Evolutionary conservation across 805 yeast species (phyloP).

Genomic region (Myxozyma geophila): DNA sequence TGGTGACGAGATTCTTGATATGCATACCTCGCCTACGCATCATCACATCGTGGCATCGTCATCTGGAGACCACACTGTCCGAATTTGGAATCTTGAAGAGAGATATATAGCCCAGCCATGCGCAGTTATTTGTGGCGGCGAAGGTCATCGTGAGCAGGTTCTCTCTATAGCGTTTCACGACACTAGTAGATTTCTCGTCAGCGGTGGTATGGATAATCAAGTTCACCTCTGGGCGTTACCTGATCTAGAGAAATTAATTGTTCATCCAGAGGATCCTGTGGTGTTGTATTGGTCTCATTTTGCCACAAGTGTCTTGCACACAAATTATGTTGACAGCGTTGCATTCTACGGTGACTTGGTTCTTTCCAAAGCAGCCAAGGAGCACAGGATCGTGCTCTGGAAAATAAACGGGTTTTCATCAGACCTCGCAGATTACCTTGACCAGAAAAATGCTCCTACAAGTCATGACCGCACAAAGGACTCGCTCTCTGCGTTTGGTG

Average conservation of each 20-base stretch:
- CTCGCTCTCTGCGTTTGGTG: conserved; percentile 30
- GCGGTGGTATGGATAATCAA: conserved; percentile 35
- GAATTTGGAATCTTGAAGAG: conserved; percentile 61
- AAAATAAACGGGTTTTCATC: conserved; percentile 29
- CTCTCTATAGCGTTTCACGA: conserved; percentile 31
- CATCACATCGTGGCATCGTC: conserved; percentile 64
- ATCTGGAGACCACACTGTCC: conserved; percentile 80
- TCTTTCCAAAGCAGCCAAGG: conserved; percentile 33
- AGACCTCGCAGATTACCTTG: conserved; percentile 19
- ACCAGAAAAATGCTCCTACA: conserved; percentile 32
- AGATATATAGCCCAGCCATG: conserved; percentile 24
- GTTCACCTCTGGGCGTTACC: conserved; percentile 33
- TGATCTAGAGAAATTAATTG: conserved; percentile 12
- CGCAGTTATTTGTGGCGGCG: conserved; percentile 34
- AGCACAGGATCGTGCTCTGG: conserved; percentile 31
- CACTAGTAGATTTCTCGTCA: conserved; percentile 31
- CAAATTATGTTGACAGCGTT: conserved; percentile 33
- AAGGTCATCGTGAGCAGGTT: conserved; percentile 34
- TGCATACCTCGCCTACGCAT: conserved; percentile 23
- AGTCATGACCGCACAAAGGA: conserved; percentile 29
- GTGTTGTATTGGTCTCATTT: conserved; percentile 34
- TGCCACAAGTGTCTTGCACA: conserved; percentile 22
- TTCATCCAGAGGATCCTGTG: conserved; percentile 25
- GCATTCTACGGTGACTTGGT: conserved; percentile 33
- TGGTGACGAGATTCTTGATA: conserved; percentile 34